Base-by-base conservation (phyloP, 2,329 filamentous ascomycete species). In the Phyllosticta paracitricarpa region DNA sequence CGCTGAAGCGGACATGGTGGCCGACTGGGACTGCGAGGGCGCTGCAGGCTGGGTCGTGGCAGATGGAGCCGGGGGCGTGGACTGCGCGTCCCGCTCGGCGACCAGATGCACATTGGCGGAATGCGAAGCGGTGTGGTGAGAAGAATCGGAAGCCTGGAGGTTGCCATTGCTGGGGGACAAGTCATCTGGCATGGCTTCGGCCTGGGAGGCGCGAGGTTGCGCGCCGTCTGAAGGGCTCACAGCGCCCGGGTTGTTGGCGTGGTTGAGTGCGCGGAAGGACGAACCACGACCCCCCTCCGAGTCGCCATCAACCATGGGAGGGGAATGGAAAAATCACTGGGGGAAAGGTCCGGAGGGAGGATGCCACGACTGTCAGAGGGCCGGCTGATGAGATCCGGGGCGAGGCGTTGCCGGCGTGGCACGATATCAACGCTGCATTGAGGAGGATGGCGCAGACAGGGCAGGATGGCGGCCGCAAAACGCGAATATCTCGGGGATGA, bases 251-350 rank as follows among this genome's bases (percentile, higher is more conserved):
- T 63, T 65, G 65, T 63, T 65, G 65, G 68, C 62, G 63, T 67
- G 69, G 63, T 69, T 72, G 60, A 68, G 70, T 63, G 68, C 64
- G 63, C 62, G 67, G 61, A 69, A 68, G 58, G 70, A 65, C 64
- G 65, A 66, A 67, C 72, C 71, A 48, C 40, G 40, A 65, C 69
- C 71, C 68, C 68, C 71, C 64, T 69, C 70, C 65, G 72, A 69
- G 66, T 68, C 70, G 65, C 67, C 68, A 66, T 74, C 71, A 64
- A 73, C 71, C 68, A 70, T 71, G 68, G 64, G 69, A 48, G 55
- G 56, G 25, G 53, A 53, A 56, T 55, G 56, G 56, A 35, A 33
- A 28, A 48, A 53, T 54, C 59, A 61, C 59, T 54, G 59, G 40
- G 56, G 51, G 52, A 52, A 35, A 30, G 54, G 24, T 28, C 8